Conservation (phyloP, 805 yeast genomes). For the Yarrowia sp. region DNA sequence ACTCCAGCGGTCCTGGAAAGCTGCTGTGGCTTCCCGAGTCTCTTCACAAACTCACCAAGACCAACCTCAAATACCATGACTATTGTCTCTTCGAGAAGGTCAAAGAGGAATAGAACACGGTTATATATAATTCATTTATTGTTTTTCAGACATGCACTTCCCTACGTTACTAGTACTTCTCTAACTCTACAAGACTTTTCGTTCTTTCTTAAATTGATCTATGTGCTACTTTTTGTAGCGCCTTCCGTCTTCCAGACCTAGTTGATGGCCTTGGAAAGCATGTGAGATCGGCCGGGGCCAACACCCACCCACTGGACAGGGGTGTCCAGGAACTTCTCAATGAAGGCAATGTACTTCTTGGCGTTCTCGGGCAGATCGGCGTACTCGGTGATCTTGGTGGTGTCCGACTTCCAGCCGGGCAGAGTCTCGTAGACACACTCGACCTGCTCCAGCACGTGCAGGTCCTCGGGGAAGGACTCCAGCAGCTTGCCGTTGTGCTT, state of each 20-base stretch:
- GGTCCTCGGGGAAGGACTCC: conserved; percentile 90
- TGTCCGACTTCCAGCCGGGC: conserved; percentile 93
- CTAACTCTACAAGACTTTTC: too few relatives aligned
- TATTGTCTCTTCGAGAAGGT: conserved; percentile 46
- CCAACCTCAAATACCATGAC: conserved; percentile 44
- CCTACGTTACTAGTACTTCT: too few relatives aligned
- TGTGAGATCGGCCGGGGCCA: conserved; percentile 95
- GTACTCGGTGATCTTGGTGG: conserved; percentile 71
- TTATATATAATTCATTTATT: neutral
- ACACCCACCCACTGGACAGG: conserved; percentile 98
- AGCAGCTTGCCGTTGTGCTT: conserved; percentile 76
- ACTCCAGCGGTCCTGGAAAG: conserved; percentile 46
- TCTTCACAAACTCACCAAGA: conserved; percentile 40
- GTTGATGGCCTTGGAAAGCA: conserved; percentile 60
- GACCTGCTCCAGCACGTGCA: conserved; percentile 79
- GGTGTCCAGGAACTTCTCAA: conserved; percentile 82
- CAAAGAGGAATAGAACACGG: neutral
- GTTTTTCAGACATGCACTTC: too few relatives aligned
- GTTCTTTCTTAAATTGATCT: neutral
- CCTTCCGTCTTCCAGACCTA: conserved; percentile 32
- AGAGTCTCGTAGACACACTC: conserved; percentile 90
- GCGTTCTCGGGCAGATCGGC: conserved; percentile 89
- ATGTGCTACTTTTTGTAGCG: conserved; percentile 28
- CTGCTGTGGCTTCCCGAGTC: conserved; percentile 45
- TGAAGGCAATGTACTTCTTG: conserved; percentile 78